Evolutionary conservation across 148 eudicot genomes (phyloP).

Genomic region (Vaccinium vitisidaea): DNA sequence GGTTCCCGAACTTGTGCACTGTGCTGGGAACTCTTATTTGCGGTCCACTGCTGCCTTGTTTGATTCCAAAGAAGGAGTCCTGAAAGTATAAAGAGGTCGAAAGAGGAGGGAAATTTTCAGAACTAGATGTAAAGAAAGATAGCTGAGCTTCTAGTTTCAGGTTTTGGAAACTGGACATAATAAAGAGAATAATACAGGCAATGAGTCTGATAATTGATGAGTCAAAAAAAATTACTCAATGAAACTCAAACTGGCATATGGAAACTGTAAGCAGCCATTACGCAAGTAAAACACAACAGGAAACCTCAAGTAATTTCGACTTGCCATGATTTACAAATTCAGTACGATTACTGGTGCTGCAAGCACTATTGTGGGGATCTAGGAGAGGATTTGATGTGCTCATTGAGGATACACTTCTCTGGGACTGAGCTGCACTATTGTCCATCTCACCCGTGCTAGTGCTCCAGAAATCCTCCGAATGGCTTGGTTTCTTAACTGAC

Average conservation of each 20-base stretch:
- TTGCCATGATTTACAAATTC: constrained; percentile 84
- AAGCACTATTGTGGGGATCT: constrained; percentile 40
- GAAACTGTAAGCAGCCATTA: background rate
- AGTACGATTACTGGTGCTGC: constrained; percentile 52
- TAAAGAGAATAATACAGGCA: background rate
- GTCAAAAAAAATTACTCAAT: background rate
- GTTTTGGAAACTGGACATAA: background rate
- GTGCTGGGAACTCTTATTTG: constrained; percentile 41
- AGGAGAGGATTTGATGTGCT: constrained; percentile 55
- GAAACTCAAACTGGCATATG: background rate
- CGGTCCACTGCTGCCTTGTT: constrained; percentile 71
- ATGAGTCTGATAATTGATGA: background rate
- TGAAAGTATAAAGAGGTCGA: constrained; percentile 19
- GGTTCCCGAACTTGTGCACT: constrained; percentile 48
- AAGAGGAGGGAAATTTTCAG: background rate
- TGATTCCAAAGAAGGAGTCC: constrained; percentile 90
- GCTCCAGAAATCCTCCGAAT: constrained; percentile 67
- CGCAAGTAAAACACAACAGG: background rate
- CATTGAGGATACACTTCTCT: constrained; percentile 68
- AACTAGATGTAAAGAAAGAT: background rate
- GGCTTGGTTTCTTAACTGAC: constrained; percentile 38
- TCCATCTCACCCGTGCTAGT: constrained; percentile 76
- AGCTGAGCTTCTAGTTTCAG: background rate
- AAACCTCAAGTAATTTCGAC: constrained; percentile 20
- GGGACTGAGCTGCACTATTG: constrained; percentile 64